Percentiles rank a stretch among this genome's conserved stretches.
phyloP scores from a whole-genome alignment of 208 protist species.

The Porcisia deanei region DNA sequence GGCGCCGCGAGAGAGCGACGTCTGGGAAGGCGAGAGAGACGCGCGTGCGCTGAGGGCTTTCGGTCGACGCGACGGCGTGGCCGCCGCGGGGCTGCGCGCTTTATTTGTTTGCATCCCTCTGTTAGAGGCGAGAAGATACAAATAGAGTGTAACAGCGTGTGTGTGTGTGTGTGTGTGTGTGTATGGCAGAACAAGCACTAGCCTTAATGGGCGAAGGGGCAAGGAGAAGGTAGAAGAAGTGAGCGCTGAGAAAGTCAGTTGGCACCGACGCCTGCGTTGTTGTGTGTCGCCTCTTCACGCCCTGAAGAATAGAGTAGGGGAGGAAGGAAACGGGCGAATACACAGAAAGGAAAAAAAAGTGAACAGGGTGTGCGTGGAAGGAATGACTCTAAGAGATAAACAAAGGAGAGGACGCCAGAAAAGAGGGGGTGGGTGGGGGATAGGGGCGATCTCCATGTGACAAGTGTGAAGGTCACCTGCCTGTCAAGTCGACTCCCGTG shows the following conservation, averaged over 20 bases:
- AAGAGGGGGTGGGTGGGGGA: no score
- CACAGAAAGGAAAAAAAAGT: no score
- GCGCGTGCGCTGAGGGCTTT: neutral
- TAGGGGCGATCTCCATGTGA: no score
- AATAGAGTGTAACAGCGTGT: neutral
- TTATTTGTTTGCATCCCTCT: neutral
- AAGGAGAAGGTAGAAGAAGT: neutral
- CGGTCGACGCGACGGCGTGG: neutral
- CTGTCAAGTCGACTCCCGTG: no score
- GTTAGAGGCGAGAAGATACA: neutral
- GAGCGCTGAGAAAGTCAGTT: neutral
- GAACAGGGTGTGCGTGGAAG: neutral
- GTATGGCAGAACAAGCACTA: neutral
- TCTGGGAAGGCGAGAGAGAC: slow-evolving; percentile 7
- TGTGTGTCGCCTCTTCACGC: no score
- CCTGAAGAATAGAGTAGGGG: neutral
- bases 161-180: neutral
- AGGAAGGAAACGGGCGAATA: neutral
- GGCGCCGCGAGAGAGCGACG: neutral
- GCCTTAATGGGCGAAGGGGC: neutral
- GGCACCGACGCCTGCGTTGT: no score
- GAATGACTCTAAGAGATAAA: neutral
- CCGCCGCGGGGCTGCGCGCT: slow-evolving; percentile 1
- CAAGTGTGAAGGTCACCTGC: no score
- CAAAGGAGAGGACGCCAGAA: neutral